A percentile compares a stretch with the other conserved stretches of the same genome.
phyloP scores from a whole-genome alignment of 2,329 filamentous ascomycete species.

The Nakataea oryzae region DNA sequence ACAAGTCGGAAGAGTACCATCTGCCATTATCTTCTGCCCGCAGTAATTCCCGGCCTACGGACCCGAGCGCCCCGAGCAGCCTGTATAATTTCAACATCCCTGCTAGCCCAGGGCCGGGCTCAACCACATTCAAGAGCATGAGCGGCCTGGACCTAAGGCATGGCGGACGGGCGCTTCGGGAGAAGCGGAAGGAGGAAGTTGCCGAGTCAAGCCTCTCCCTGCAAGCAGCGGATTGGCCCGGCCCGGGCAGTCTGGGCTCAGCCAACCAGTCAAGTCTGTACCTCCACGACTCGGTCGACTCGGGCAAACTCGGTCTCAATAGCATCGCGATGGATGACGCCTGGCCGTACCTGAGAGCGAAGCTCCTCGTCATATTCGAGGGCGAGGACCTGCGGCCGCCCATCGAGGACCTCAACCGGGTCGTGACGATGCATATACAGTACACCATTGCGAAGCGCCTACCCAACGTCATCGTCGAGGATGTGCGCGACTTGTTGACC shows the following conservation, averaged over 20 bases:
- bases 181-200: slow-evolving; percentile 70
- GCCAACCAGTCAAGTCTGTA: slow-evolving; percentile 33
- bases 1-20: slow-evolving; percentile 57
- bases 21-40: slow-evolving; percentile 65
- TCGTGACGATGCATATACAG: slow-evolving; percentile 70
- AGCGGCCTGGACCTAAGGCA: slow-evolving; percentile 71
- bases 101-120: slow-evolving; percentile 56
- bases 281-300: slow-evolving; percentile 40
- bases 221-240: slow-evolving; percentile 16
- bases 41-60: slow-evolving; percentile 66
- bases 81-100: slow-evolving; percentile 72
- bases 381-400: slow-evolving; percentile 71
- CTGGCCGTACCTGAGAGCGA: slow-evolving; percentile 70
- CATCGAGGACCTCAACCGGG: slow-evolving; percentile 72
- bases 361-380: slow-evolving; percentile 68
- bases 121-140: slow-evolving; percentile 68
- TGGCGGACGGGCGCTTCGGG: slow-evolving; percentile 63
- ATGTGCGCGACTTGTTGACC: slow-evolving; percentile 63
- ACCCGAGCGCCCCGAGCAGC: slow-evolving; percentile 64
- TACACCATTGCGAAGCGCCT: slow-evolving; percentile 66
- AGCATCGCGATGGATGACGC: slow-evolving; percentile 69
- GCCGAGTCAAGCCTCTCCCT: slow-evolving; percentile 35
- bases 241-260: slow-evolving; percentile 1
- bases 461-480: slow-evolving; percentile 62
- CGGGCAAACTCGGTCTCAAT: slow-evolving; percentile 51